Base-by-base conservation (phyloP, 257 asterid genomes). In the Salvia miltiorrhiza region DNA sequence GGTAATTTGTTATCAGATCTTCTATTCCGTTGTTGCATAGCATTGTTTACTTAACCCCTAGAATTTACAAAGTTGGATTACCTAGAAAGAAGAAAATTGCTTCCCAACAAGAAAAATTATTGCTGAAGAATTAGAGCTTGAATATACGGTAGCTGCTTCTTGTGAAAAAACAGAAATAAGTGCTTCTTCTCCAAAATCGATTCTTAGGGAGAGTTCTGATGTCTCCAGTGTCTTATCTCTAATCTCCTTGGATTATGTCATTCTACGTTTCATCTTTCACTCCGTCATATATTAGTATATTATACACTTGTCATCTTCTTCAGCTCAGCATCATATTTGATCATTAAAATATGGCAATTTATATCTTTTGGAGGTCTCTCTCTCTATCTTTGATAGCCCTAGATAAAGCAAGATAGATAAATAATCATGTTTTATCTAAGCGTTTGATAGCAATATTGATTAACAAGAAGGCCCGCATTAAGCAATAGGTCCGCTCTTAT, bases 51-150 rank as follows among this genome's bases (percentile, higher is more conserved):
- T 86, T 93, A 80, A 88, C 69, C 77, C 63, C 60, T 70, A 55
- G 79, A 67, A 69, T 78, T 71, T 74, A 88, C 96, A 61, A 61
- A 82, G 69, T 80, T 63, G 41, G 95, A 86, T 58, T 70, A 78
- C 81, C 68, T 84, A 71, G 95, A 86, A 33, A 77, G 82, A 80
- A 86, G 82, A 78, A 78, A 86, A 85, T 81, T 63, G 80, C 90
- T 88, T 52, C 84, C 80, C 90, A 90, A 76, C 87, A 44, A 74
- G 93, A 88, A 63, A 88, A 81, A 62, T 70, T 90, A 65, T 70
- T 93, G 90, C 95, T 65, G 98, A 88, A 63, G 87, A 87, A 75
- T 30, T 84, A 64, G 87, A 80, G 78, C 85, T 78, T 67, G 88
- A 82, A 73, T 76, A 30, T 65, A 10, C 11, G 11, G 53, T 63